Evolutionary conservation across 768 basidiomycete species (phyloP).

Genomic region (Leccinum pellstonianum): DNA sequence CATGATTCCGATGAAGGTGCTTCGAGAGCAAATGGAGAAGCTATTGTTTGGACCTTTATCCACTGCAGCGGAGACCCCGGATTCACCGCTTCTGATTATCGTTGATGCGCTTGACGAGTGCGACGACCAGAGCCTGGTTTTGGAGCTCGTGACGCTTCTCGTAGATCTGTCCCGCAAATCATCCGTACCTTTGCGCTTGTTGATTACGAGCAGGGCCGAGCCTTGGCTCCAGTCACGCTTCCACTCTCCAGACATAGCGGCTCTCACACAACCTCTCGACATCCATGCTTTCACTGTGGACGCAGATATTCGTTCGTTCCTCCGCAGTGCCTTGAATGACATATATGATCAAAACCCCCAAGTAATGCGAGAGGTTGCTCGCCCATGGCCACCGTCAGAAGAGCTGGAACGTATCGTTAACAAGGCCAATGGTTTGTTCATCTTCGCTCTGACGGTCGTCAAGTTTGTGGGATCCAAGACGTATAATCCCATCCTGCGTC

Average conservation of each 20-base stretch:
- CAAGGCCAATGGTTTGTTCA: slow-evolving; percentile 26
- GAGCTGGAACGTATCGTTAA: slow-evolving; percentile 22
- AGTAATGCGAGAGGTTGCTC: slow-evolving; percentile 9
- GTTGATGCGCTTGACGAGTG: slow-evolving; percentile 26
- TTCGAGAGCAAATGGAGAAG: slow-evolving; percentile 31
- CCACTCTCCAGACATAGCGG: slow-evolving; percentile 10
- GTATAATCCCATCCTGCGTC: slow-evolving; percentile 18
- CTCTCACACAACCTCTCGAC: slow-evolving; percentile 11
- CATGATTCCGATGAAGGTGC: slow-evolving; percentile 28
- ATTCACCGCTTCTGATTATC: slow-evolving; percentile 15
- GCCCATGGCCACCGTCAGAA: slow-evolving; percentile 25
- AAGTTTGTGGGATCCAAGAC: slow-evolving; percentile 25
- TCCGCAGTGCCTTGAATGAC: slow-evolving; percentile 15
- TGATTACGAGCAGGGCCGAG: slow-evolving; percentile 24
- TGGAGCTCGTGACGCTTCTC: slow-evolving; percentile 23
- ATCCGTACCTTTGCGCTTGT: slow-evolving; percentile 21
- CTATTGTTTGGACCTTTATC: slow-evolving; percentile 24
- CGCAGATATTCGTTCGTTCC: slow-evolving; percentile 23
- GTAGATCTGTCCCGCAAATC: slow-evolving; percentile 9
- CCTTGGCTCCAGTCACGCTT: slow-evolving; percentile 21
- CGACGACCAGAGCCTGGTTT: slow-evolving; percentile 21
- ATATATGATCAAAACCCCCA: slow-evolving; percentile 9
- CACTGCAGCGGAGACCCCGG: slow-evolving; percentile 4
- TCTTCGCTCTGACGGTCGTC: slow-evolving; percentile 28
- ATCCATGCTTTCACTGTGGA: slow-evolving; percentile 24